Evolutionary conservation across 2,329 filamentous ascomycete genomes (phyloP), one percentile per base, ranked within the genome.

Genomic region (Conoideocrella luteorostrata): DNA sequence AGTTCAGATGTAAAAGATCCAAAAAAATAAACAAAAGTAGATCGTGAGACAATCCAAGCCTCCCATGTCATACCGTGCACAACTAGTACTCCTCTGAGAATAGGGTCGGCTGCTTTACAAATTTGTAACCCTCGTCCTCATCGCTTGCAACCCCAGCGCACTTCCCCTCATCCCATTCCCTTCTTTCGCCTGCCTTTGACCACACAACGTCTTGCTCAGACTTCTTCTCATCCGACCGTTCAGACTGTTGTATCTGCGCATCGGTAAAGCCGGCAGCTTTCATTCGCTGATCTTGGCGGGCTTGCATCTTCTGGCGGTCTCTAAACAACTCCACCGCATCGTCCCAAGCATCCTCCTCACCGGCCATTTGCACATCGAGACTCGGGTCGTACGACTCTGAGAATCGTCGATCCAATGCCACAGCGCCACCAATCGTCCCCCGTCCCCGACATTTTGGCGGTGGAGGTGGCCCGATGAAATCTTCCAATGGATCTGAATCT

Each of bases 391-490:
- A 84, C 39, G 70, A 75, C 1, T 79, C 69, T 1, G 84, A 82
- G 61, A 96, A 97, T 41, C 86, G 86, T 20, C 76, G 71, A 57
- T 96, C 89, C 51, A 96, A 94, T 9, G 77, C 80, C 21, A 81
- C 82, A 5, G 68, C 63, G 2, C 74, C 74, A 4, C 74, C 68
- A 30, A 78, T 71, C 12, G 78, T 78, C 29, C 88, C 88, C 30
- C 88, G 79, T 9, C 88, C 88, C 22, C 86, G 81, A 39, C 56
- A 56, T 35, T 50, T 63, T 4, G 68, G 66, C 17, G 72, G 73
- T 22, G 82, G 80, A 7, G 77, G 80, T 1, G 88, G 88, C 0
- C 89, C 90, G 26, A 95, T 82, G 17, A 91, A 68, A 4, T 84
- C 79, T 45, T 89, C 82, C 4, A 89, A 66, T 1, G 86, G 82